Base-by-base conservation (phyloP, 345 rosid species). In the Euphorbia lathyris region DNA sequence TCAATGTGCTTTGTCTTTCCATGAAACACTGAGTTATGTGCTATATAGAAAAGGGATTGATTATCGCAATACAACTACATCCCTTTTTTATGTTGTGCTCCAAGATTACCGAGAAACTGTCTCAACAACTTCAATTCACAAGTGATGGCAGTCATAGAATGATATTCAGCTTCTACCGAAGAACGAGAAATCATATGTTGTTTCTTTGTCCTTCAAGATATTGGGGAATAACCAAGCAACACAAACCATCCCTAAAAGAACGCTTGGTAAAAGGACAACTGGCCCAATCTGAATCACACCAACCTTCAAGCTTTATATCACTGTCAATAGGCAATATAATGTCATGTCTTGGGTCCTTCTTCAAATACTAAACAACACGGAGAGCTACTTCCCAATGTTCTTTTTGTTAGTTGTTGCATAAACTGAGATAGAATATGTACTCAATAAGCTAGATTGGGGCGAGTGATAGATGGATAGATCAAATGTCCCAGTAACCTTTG, bases 231-330 rank as follows among this genome's bases (percentile, higher is more conserved):
- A 30, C 65, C 45, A 36, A 61, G 65, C 16, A 61, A 30, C 9
- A n/a, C 7, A 30, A 61, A 36, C 65, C 65, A 61, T 3, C 65
- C 65, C 22, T 61, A 1, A 61, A 25, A 4, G 65, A 61, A 0
- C 65, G 9, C 8, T 26, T 38, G 3, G 65, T 32, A 22, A 61
- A 29, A 0, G 65, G 65, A 13, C 45, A 61, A 61, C 65, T 34
- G 19, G 45, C 65, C 65, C 27, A 61, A 61, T 32, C 65, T 2
- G 45, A 61, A n/a, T 61, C 65, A 61, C 23, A 61, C 45, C 65
- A 61, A 4, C 45, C 65, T 32, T 32, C 22, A 10, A 61, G 34
- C 10, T 17, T 13, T 25, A 61, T 5, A 16, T 61, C 45, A 36
- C 45, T 12, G 10, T 61, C 65, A 29, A 47, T 22, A 1, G 23